These are phyloP conservation scores for Beta corolliflora DNA, from an alignment of 179 eudicot genomes.

Conservation along the genomic window DNA sequence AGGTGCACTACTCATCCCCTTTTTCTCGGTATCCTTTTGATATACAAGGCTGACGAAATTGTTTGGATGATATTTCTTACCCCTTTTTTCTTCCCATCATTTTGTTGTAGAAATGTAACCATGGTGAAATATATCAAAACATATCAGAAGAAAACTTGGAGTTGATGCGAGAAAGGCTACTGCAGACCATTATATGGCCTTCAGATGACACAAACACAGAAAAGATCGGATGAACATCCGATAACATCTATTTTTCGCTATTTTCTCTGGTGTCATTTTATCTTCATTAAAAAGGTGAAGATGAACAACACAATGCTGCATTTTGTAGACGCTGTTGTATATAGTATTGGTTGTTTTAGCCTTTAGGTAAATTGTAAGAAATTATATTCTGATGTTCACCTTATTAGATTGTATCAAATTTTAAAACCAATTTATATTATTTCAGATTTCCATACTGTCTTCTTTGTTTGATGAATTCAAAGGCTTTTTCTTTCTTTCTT, in stretches of 20 bases:
- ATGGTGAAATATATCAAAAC: conserved; percentile 73
- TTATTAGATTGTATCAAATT: conserved; percentile 2
- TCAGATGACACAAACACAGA: conserved; percentile 81
- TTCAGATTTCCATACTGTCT: neutral
- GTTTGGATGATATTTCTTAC: neutral
- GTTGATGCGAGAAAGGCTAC: conserved; percentile 90
- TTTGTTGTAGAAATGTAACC: conserved; percentile 73
- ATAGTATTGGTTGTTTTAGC: conserved; percentile 21
- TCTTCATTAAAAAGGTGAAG: neutral
- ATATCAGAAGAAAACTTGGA: conserved; percentile 89
- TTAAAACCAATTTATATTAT: neutral
- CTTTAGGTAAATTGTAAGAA: conserved; percentile 20
- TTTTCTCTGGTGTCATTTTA: neutral
- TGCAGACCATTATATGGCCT: conserved; percentile 89
- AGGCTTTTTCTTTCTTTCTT: no score
- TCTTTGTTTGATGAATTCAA: neutral
- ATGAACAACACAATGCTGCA: conserved; percentile 13
- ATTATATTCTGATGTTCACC: conserved; percentile 13
- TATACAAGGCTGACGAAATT: neutral
- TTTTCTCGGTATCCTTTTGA: neutral
- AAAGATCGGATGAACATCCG: conserved; percentile 42
- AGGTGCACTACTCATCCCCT: conserved; percentile 45
- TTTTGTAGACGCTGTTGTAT: conserved; percentile 17
- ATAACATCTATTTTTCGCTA: neutral
- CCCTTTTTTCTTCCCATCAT: neutral